Conservation (phyloP, 2,329 filamentous ascomycete genomes). For the Ascochyta koolunga region DNA sequence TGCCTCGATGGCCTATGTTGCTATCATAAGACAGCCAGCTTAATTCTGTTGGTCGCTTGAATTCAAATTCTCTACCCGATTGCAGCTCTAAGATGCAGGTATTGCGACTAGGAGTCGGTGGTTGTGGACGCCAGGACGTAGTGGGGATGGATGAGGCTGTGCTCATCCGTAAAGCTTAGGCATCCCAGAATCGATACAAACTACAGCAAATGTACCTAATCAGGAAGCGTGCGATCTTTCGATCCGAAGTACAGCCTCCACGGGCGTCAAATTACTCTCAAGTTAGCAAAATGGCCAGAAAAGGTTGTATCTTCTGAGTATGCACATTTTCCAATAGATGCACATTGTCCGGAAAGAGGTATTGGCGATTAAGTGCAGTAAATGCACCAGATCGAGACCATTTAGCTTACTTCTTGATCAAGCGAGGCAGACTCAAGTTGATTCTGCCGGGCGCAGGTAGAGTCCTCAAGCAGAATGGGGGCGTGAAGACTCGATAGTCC, state of each 20-base stretch:
- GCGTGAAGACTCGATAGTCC: neutral
- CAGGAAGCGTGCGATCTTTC: neutral
- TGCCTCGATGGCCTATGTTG: neutral
- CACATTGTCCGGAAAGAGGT: neutral
- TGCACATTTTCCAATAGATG: constrained; percentile 5
- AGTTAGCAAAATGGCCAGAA: neutral
- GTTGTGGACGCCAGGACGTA: neutral
- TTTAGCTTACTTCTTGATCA: neutral
- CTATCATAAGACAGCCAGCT: neutral
- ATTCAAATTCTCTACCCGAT: too few relatives aligned
- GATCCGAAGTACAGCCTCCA: neutral
- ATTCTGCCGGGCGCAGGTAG: neutral
- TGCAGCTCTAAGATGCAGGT: neutral
- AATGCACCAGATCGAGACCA: neutral
- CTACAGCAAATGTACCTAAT: neutral
- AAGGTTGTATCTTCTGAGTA: neutral
- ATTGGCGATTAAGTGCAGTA: neutral
- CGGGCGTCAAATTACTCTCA: neutral
- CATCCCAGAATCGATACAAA: constrained; percentile 6
- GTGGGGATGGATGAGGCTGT: constrained; percentile 1
- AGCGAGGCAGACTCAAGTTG: neutral
- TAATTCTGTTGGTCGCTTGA: neutral
- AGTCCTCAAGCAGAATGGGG: neutral
- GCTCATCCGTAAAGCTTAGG: neutral
- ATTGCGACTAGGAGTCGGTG: neutral